Conservation (phyloP, 1,139 yeast species). For the Hanseniaspora sp. region DNA sequence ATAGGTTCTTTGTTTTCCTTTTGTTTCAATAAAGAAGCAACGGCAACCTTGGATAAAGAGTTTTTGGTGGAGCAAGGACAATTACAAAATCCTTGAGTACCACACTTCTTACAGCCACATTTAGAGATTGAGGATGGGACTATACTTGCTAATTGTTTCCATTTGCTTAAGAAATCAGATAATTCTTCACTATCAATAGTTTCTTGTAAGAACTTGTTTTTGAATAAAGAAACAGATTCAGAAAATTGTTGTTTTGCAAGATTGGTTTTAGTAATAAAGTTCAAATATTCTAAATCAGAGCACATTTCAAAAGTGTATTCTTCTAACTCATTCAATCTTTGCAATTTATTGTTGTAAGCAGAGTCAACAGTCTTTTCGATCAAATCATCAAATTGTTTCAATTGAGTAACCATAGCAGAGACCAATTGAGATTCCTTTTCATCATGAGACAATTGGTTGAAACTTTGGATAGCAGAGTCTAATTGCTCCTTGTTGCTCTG, state of each 20-base stretch:
- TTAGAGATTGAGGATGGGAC: slow-evolving; percentile 23
- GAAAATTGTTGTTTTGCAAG: slow-evolving; percentile 27
- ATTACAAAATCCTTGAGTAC: slow-evolving; percentile 9
- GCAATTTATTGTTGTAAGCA: slow-evolving; percentile 75
- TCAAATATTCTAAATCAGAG: slow-evolving; percentile 23
- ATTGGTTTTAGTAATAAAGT: slow-evolving; percentile 22
- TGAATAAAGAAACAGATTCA: slow-evolving; percentile 21
- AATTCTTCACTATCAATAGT: slow-evolving; percentile 20
- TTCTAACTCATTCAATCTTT: slow-evolving; percentile 52
- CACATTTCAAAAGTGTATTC: slow-evolving; percentile 39
- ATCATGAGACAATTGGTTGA: slow-evolving; percentile 54
- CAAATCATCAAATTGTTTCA: slow-evolving; percentile 57
- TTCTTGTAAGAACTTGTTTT: slow-evolving; percentile 18
- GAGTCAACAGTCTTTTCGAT: slow-evolving; percentile 55
- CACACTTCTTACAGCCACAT: slow-evolving; percentile 22
- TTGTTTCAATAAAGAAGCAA: slow-evolving; percentile 30
- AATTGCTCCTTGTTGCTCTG: slow-evolving; percentile 51
- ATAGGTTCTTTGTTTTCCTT: slow-evolving; percentile 20
- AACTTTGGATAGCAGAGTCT: slow-evolving; percentile 54
- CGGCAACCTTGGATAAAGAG: slow-evolving; percentile 6
- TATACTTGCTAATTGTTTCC: slow-evolving; percentile 26
- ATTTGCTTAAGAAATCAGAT: slow-evolving; percentile 26
- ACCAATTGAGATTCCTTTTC: slow-evolving; percentile 72
- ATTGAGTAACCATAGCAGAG: slow-evolving; percentile 59
- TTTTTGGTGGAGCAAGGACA: slow-evolving; percentile 16